These are phyloP conservation scores for Tillandsia leiboldiana DNA, from an alignment of 176 grass and related monocot genomes.

Conservation along the genomic window DNA sequence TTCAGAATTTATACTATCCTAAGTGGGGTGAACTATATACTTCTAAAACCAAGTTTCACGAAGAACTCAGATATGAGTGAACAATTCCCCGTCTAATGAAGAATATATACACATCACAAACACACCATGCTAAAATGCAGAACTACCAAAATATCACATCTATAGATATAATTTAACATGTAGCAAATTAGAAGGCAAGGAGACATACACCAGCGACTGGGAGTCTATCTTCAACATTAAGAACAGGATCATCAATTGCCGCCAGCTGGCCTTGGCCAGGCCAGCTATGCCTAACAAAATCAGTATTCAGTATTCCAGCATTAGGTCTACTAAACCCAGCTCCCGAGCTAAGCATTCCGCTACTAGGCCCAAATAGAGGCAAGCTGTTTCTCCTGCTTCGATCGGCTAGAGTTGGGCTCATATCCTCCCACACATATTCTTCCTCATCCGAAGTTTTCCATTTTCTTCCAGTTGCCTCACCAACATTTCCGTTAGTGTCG, in stretches of 20 bases:
- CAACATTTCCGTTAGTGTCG: slow-evolving; percentile 43
- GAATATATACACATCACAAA: background rate
- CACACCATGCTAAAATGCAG: background rate
- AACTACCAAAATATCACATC: background rate
- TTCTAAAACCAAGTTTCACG: background rate
- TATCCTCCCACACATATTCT: slow-evolving; percentile 93
- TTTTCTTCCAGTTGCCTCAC: slow-evolving; percentile 38
- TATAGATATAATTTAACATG: background rate
- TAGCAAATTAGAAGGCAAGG: slow-evolving; percentile 18
- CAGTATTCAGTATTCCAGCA: slow-evolving; percentile 36
- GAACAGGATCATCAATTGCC: slow-evolving; percentile 34
- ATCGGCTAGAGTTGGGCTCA: slow-evolving; percentile 86
- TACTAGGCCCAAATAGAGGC: slow-evolving; percentile 21
- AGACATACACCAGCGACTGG: slow-evolving; percentile 37
- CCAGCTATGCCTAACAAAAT: slow-evolving; percentile 47
- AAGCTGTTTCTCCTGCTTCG: slow-evolving; percentile 41
- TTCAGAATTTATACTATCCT: too few species aligned
- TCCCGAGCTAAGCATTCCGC: slow-evolving; percentile 22
- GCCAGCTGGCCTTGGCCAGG: slow-evolving; percentile 32
- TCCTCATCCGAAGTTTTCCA: slow-evolving; percentile 89
- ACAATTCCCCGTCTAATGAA: background rate
- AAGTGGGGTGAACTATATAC: too few species aligned
- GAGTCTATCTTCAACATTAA: slow-evolving; percentile 51
- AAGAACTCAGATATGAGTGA: background rate
- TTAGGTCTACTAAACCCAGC: slow-evolving; percentile 44